Evolutionary conservation across 176 grass and related monocot genomes (phyloP).

Genomic region (Secale cereale): DNA sequence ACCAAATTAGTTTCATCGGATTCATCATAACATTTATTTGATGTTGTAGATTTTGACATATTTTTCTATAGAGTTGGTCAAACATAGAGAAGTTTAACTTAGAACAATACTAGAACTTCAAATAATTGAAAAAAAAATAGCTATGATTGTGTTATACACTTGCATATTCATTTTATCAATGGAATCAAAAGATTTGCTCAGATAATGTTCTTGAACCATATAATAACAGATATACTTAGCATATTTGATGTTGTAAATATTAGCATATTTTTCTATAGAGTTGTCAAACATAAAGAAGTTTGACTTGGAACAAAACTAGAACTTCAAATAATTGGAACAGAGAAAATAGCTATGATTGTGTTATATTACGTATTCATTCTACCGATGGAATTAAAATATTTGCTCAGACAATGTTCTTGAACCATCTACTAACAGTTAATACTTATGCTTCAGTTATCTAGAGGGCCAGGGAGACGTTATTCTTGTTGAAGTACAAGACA

Average conservation of each 20-base stretch:
- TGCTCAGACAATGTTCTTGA: constrained; percentile 10
- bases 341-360: neutral
- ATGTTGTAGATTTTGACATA: neutral
- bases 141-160: constrained; percentile 1
- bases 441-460: constrained; percentile 58
- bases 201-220: constrained; percentile 15
- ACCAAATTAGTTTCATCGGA: neutral
- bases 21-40: neutral
- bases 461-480: constrained; percentile 70
- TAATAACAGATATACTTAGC: neutral
- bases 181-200: neutral
- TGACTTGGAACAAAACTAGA: no score
- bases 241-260: no score
- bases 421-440: neutral
- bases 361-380: neutral
- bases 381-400: neutral
- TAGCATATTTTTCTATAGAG: no score
- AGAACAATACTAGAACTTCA: neutral
- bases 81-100: neutral
- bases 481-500: constrained; percentile 73
- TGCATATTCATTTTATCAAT: constrained; percentile 2
- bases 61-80: neutral
- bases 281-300: no score
- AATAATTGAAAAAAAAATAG: neutral
- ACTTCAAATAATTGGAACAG: neutral